phyloP scores from a whole-genome alignment of 2,329 filamentous ascomycete species.

The Macrophomina phaseolina region DNA sequence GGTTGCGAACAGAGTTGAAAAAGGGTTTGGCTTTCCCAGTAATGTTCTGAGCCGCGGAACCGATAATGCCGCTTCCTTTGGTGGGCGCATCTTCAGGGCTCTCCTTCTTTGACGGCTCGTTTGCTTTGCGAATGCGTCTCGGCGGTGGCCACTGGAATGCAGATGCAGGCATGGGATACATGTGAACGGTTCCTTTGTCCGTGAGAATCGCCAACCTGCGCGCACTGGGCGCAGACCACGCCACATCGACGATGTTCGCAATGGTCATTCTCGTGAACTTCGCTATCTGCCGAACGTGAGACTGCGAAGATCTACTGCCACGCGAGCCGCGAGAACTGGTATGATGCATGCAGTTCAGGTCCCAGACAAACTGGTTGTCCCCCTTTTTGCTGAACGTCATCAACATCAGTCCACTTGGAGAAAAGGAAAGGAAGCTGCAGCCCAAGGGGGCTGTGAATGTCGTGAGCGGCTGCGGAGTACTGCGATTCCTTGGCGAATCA shows the following conservation, averaged over 20 bases:
- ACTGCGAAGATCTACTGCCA: constrained; percentile 38
- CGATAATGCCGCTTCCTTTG: constrained; percentile 23
- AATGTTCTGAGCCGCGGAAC: constrained; percentile 46
- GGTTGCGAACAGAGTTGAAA: constrained; percentile 44
- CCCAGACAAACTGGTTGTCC: constrained; percentile 84
- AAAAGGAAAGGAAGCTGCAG: constrained; percentile 81
- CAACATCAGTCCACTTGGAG: constrained; percentile 73
- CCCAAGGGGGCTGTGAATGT: constrained; percentile 75
- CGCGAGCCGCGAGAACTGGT: constrained; percentile 41
- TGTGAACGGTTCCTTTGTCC: constrained; percentile 91
- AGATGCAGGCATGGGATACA: constrained; percentile 82
- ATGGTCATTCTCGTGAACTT: constrained; percentile 91
- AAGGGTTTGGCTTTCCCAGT: constrained; percentile 51
- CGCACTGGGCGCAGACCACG: constrained; percentile 81
- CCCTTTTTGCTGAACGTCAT: constrained; percentile 83
- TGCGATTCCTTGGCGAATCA: constrained; percentile 57
- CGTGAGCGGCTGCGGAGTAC: constrained; percentile 64
- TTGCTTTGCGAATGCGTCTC: constrained; percentile 45
- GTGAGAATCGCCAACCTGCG: constrained; percentile 89
- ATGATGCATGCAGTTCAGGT: constrained; percentile 66
- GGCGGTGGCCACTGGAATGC: constrained; percentile 88
- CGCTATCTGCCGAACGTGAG: constrained; percentile 77
- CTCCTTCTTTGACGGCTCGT: constrained; percentile 34
- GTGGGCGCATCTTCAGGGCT: not conserved
- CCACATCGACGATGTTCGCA: constrained; percentile 86